These are phyloP conservation scores for Arthroderma sp. DNA, from an alignment of 2,329 filamentous ascomycete genomes.

Conservation along the genomic window DNA sequence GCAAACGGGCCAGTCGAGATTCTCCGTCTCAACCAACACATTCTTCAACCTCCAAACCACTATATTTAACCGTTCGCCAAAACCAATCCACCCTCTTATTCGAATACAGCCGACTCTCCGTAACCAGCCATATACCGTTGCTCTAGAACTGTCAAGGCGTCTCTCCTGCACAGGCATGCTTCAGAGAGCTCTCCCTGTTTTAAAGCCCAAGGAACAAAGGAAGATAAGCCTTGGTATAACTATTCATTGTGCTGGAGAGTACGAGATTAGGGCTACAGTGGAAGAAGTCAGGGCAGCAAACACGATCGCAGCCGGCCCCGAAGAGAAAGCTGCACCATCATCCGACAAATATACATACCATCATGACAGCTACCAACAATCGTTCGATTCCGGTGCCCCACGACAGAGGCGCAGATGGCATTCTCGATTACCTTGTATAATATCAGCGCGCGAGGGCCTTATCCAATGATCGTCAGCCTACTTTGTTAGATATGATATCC, in stretches of 20 bases:
- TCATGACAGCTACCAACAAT: constrained; percentile 11
- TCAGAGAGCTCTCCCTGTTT: constrained; percentile 57
- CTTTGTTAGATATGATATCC: neutral
- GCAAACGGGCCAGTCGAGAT: constrained; percentile 37
- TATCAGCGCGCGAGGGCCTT: constrained; percentile 17
- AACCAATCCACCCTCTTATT: constrained; percentile 58
- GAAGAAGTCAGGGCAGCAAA: constrained; percentile 57
- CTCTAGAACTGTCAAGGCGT: constrained; percentile 70
- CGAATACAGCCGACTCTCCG: constrained; percentile 66
- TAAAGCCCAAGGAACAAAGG: constrained; percentile 48
- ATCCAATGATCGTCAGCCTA: neutral
- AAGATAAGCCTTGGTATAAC: constrained; percentile 59
- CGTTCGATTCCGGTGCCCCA: constrained; percentile 12
- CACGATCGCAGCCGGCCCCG: constrained; percentile 17
- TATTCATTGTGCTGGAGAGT: constrained; percentile 65
- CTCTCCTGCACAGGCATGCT: constrained; percentile 75
- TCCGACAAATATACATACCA: constrained; percentile 7
- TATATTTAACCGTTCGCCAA: constrained; percentile 59
- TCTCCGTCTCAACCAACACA: constrained; percentile 42
- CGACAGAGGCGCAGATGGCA: constrained; percentile 24
- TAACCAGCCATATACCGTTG: constrained; percentile 57
- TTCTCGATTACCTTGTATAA: constrained; percentile 23
- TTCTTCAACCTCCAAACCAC: constrained; percentile 60
- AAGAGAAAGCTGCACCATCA: neutral
- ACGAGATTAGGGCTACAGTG: constrained; percentile 66